Percentiles rank a stretch among this genome's conserved stretches.
phyloP scores from a whole-genome alignment of 2,329 filamentous ascomycete genomes.

The Claviceps pazoutovae region DNA sequence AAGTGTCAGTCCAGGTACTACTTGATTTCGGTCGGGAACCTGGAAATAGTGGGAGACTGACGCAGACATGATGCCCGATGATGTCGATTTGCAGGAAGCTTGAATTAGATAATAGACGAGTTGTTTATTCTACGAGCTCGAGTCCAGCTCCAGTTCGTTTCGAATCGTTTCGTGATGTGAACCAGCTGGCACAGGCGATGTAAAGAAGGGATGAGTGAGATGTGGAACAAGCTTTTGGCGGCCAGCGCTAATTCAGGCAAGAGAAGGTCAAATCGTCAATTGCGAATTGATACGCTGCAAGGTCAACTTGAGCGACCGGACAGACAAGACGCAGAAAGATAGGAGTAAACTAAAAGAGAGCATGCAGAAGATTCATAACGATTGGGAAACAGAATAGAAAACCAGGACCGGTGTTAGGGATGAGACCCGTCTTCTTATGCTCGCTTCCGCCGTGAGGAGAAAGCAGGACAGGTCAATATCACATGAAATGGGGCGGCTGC shows the following conservation, averaged over 20 bases:
- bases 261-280: neutral
- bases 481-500: neutral
- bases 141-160: constrained; percentile 11
- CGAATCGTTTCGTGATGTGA: neutral
- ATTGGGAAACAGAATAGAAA: constrained; percentile 12
- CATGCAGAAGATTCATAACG: constrained; percentile 8
- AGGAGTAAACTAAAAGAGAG: constrained; percentile 1
- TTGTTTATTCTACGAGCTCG: constrained; percentile 2
- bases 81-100: neutral
- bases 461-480: neutral
- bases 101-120: neutral
- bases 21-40: neutral
- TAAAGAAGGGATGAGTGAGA: neutral
- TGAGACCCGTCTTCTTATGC: constrained; percentile 17
- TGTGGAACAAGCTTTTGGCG: neutral
- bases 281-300: neutral
- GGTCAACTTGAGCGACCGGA: constrained; percentile 1
- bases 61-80: constrained; percentile 4
- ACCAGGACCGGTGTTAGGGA: constrained; percentile 13
- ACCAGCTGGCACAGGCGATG: neutral
- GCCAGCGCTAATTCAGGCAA: neutral
- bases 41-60: neutral
- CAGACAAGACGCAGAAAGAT: neutral
- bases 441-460: constrained; percentile 3
- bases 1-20: neutral